phyloP scores from a whole-genome alignment of 768 basidiomycete species.

The Amylocystis lapponica region DNA sequence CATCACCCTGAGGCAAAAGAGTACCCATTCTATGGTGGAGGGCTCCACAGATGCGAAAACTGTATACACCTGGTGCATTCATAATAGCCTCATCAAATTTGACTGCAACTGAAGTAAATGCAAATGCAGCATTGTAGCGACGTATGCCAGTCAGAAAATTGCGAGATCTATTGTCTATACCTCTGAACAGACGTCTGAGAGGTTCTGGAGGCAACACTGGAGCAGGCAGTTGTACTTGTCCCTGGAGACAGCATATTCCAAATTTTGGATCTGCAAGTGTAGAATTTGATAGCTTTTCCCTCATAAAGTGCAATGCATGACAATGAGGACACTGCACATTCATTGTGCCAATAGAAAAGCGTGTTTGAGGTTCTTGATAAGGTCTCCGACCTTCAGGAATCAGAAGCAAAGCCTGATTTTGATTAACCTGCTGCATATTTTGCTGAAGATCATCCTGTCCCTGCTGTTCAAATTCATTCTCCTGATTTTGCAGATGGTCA shows the following conservation, averaged over 20 bases:
- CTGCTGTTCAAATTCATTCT: too few species aligned
- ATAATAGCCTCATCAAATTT: slow-evolving; percentile 24
- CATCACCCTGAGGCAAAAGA: slow-evolving; percentile 20
- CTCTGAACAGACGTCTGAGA: slow-evolving; percentile 18
- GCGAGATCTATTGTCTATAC: slow-evolving; percentile 9
- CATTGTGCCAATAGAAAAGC: slow-evolving; percentile 27
- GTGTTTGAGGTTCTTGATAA: not conserved
- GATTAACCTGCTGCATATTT: not conserved
- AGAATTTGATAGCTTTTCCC: slow-evolving; percentile 18
- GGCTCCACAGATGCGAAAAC: slow-evolving; percentile 31
- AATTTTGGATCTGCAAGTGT: slow-evolving; percentile 20
- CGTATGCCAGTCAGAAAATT: slow-evolving; percentile 31
- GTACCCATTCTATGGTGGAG: slow-evolving; percentile 32
- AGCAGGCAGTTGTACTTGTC: slow-evolving; percentile 26
- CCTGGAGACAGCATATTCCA: slow-evolving; percentile 31
- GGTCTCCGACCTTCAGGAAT: not conserved
- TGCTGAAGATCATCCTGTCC: not conserved
- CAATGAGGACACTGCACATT: slow-evolving; percentile 28
- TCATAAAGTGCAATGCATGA: slow-evolving; percentile 32
- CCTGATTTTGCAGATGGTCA: too few species aligned
- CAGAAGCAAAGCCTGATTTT: not conserved
- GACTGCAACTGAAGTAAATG: slow-evolving; percentile 34
- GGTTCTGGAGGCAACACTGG: slow-evolving; percentile 16
- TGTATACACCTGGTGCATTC: slow-evolving; percentile 26
- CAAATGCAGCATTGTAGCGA: slow-evolving; percentile 37